Base-by-base conservation (phyloP, 495 filamentous ascomycete genomes). In the Glutinoglossum americanum region DNA sequence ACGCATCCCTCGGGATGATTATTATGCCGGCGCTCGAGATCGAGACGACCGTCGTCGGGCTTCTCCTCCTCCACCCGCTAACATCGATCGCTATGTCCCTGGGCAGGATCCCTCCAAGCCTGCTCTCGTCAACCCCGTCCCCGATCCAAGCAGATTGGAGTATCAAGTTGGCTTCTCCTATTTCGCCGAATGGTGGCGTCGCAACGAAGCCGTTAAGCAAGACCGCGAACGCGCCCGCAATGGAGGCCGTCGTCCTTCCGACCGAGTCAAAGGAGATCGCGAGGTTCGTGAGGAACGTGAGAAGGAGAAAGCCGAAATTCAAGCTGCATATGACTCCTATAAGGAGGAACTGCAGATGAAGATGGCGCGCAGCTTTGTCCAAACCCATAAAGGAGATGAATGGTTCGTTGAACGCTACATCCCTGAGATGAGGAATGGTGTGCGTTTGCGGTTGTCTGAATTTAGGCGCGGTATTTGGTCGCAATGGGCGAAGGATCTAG, bases 381-480 rank as follows among this genome's bases (percentile, higher is more conserved):
- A 83, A 30, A 80, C 85, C 53, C 92, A 97, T 67, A 93, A 92
- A 64, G 76, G 76, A 15, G 92, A 97, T 62, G 90, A 97, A 64
- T 99, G 92, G 92, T 99, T 99, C 71, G 87, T 83, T 60, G 92
- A 99, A 69, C 83, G 87, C 54, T 99, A 99, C 63, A 77, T 92
- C 57, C 77, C 88, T 3, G 88, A 92, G 56, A 77, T 85, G 56
- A 72, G 82, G 33, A 83, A 87, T 60, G 68, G 72, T 0, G 75
- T 94, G 53, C 82, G 81, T 44, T 67, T 69, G 51, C 77, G 82
- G 51, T 71, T 95, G 33, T 81, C 80, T 64, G 81, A 84, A 13
- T 89, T 86, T 64, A 80, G 92, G 7, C 77, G 78, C 27, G 78
- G 75, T 17, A 76, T 77, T 41, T 94, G 88, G 64, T 72, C 76